Evolutionary conservation across 2,329 filamentous ascomycete genomes (phyloP).

Genomic region (Byssoonygena ceratinophila): DNA sequence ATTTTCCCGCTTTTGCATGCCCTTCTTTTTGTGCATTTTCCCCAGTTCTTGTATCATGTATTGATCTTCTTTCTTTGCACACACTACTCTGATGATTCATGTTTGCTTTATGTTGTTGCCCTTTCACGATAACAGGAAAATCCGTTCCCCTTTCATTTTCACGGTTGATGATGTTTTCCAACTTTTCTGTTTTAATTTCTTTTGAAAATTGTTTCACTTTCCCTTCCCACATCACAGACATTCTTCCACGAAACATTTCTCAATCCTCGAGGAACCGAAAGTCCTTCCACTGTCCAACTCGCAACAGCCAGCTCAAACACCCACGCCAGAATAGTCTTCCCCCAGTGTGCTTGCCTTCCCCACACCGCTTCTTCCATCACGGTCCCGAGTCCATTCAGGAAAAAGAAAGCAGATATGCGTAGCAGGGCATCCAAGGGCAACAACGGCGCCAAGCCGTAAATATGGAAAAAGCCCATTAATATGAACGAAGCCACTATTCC

Average conservation of each 20-base stretch:
- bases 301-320: conserved; percentile 22
- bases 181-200: not conserved
- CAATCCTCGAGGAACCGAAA: conserved; percentile 20
- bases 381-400: conserved; percentile 33
- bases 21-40: too few relatives aligned
- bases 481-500: conserved; percentile 32
- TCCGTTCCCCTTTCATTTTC: too few relatives aligned
- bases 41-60: too few relatives aligned
- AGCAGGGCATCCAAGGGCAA: conserved; percentile 24
- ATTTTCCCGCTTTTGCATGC: too few relatives aligned
- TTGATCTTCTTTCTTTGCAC: too few relatives aligned
- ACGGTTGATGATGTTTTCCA: not conserved
- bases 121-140: too few relatives aligned
- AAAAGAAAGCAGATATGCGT: conserved; percentile 32
- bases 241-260: conserved; percentile 17
- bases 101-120: too few relatives aligned
- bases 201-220: conserved; percentile 2
- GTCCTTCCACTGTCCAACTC: conserved; percentile 22
- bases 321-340: conserved; percentile 21
- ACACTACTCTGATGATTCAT: too few relatives aligned
- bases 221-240: conserved; percentile 17
- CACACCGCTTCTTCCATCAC: conserved; percentile 21
- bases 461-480: conserved; percentile 34
- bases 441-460: conserved; percentile 31
- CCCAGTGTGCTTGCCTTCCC: conserved; percentile 21